Base-by-base conservation (phyloP, 768 basidiomycete genomes). In the Lactifluus echinatus region DNA sequence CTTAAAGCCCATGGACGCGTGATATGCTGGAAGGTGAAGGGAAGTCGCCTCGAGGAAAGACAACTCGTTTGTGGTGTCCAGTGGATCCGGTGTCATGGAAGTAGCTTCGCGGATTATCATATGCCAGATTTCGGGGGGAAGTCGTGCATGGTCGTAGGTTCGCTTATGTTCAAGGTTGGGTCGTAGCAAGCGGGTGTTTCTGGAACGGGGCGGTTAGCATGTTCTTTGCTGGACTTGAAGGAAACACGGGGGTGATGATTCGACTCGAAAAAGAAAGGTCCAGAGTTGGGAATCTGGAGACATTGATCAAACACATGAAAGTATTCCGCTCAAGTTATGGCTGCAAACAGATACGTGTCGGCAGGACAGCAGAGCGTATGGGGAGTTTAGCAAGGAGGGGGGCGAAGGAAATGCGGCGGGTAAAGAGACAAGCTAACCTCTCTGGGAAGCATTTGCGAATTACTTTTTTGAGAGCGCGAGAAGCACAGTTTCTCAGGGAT, bases 61-160 rank as follows among this genome's bases (percentile, higher is more conserved):
- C 48, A 84, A 72, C 10, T 80, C 73, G 26, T 74, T 72, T 3
- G 75, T 71, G 29, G 76, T 75, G 55, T 77, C 74, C 56, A 79
- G 71, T 11, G 75, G 76, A 59, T 80, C 75, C 51, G 74, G 70
- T 42, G 66, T 65, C 61, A 71, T 68, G 59, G 70, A 66, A 21
- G 79, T 77, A 1, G 83, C 83, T 63, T 79, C 78, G 39, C 80
- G 79, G 51, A 88, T 70, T 56, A 88, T 78, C 63, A 77, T 68
- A n/a, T 79, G 70, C 85, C 85, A 87, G 7, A 88, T 66, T 63
- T 88, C 85, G 1, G 76, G 66, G 0, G 85, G 85, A 14, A 86
- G 73, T 8, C 53, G 57, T 21, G 50, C 39, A 36, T 62, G 40
- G 34, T 59, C 61, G 37, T 59, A 34, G 12, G 57, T 33, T 15